phyloP scores from a whole-genome alignment of 2,329 filamentous ascomycete species.

The Aspergillus clavatus region DNA sequence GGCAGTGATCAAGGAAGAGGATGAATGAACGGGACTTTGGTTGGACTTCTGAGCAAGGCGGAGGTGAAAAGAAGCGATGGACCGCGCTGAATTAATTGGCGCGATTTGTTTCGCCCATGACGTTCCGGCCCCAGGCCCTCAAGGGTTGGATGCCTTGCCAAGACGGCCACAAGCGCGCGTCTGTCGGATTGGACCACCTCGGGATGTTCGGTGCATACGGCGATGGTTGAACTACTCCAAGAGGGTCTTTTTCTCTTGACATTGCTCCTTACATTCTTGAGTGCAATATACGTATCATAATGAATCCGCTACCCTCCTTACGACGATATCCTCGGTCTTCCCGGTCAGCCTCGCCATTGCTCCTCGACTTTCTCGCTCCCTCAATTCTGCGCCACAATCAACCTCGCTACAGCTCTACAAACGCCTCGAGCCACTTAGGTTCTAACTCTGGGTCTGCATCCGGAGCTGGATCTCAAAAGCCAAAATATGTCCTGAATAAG shows the following conservation, averaged over 20 bases:
- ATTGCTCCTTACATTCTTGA: not conserved
- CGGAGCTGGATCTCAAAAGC: constrained; percentile 26
- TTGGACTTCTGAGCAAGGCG: constrained; percentile 4
- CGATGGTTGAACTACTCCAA: no score
- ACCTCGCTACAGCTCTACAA: constrained; percentile 24
- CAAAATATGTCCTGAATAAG: constrained; percentile 57
- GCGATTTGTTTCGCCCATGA: constrained; percentile 26
- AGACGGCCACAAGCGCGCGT: constrained; percentile 26
- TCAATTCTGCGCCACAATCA: constrained; percentile 21
- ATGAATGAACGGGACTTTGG: constrained; percentile 5
- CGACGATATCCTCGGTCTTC: constrained; percentile 16
- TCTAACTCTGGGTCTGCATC: constrained; percentile 30
- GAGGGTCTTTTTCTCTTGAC: not conserved
- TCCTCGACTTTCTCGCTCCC: constrained; percentile 37
- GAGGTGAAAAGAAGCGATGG: constrained; percentile 16
- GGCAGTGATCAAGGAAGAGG: constrained; percentile 5
- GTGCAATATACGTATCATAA: constrained; percentile 7
- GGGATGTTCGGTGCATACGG: constrained; percentile 6
- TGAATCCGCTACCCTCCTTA: constrained; percentile 23
- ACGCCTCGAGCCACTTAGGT: constrained; percentile 24
- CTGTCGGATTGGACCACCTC: constrained; percentile 15
- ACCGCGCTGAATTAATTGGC: constrained; percentile 16
- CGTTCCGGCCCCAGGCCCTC: constrained; percentile 17
- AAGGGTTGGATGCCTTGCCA: constrained; percentile 24
- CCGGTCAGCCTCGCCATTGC: constrained; percentile 18